Conservation (phyloP, 2,329 filamentous ascomycete genomes). For the Aspergillus novofumigatus region DNA sequence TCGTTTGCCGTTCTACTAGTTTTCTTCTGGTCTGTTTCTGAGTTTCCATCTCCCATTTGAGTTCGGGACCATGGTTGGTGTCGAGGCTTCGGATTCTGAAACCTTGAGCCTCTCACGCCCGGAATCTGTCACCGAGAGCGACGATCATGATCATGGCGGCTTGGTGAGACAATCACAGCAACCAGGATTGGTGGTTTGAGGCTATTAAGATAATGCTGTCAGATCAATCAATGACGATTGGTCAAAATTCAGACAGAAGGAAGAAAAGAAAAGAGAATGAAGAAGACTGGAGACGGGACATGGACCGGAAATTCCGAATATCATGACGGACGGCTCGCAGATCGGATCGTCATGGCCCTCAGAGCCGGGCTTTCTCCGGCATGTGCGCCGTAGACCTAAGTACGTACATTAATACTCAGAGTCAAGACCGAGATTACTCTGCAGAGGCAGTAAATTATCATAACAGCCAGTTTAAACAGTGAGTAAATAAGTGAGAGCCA, state of each 20-base stretch:
- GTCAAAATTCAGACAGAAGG: background rate
- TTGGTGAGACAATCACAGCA: background rate
- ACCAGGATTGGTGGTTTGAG: background rate
- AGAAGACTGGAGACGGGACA: background rate
- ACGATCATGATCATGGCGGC: background rate
- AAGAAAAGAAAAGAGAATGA: background rate
- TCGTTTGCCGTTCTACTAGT: background rate
- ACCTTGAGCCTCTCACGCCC: background rate
- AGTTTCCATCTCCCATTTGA: background rate
- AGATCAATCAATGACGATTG: background rate
- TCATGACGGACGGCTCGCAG: slow-evolving; percentile 6
- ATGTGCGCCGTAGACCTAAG: background rate
- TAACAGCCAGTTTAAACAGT: background rate
- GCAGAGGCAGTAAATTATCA: slow-evolving; percentile 1
- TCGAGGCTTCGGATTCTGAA: background rate
- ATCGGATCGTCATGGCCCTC: slow-evolving; percentile 14
- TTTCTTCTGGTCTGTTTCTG: background rate
- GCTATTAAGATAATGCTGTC: no score
- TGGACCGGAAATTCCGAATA: background rate
- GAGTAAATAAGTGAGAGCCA: background rate
- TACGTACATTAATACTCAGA: background rate
- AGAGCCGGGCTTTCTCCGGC: slow-evolving; percentile 4
- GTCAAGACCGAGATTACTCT: background rate
- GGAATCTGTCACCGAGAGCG: background rate
- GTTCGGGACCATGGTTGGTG: background rate